Evolutionary conservation across 371 early-diverging fungal species (phyloP).

Genomic region (Zychaea mexicana): DNA sequence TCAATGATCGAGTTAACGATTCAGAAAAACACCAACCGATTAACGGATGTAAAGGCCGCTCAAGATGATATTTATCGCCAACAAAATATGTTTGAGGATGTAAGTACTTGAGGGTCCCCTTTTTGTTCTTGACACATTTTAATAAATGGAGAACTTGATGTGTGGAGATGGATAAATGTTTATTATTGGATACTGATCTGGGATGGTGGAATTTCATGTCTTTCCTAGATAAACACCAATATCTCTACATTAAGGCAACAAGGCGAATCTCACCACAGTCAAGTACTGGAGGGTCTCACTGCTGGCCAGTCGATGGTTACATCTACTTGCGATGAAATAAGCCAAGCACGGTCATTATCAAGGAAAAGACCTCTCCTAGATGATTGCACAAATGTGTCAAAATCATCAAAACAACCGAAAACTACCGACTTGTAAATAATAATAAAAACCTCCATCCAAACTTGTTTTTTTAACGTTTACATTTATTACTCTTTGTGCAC

Average conservation of each 20-base stretch:
- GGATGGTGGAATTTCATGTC: background rate
- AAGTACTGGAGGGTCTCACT: background rate
- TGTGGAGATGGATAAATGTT: too few species aligned
- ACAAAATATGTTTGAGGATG: background rate
- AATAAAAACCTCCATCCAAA: background rate
- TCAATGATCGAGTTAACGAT: background rate
- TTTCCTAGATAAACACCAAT: background rate
- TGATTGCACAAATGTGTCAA: conserved; percentile 2
- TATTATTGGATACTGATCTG: too few species aligned
- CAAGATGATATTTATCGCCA: background rate
- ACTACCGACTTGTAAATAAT: background rate
- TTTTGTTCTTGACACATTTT: background rate
- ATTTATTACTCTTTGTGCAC: background rate
- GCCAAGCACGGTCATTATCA: background rate
- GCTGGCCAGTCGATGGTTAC: background rate
- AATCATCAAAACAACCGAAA: background rate
- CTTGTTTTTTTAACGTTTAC: background rate
- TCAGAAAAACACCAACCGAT: conserved; percentile 1
- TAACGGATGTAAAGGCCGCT: background rate
- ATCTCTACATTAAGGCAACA: background rate
- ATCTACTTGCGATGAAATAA: conserved; percentile 5
- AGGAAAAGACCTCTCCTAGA: background rate
- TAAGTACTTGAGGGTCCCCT: too few species aligned
- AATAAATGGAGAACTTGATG: too few species aligned
- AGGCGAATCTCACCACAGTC: background rate